phyloP scores from a whole-genome alignment of 139 green algal genomes.

The Yamagishiella unicocca region DNA sequence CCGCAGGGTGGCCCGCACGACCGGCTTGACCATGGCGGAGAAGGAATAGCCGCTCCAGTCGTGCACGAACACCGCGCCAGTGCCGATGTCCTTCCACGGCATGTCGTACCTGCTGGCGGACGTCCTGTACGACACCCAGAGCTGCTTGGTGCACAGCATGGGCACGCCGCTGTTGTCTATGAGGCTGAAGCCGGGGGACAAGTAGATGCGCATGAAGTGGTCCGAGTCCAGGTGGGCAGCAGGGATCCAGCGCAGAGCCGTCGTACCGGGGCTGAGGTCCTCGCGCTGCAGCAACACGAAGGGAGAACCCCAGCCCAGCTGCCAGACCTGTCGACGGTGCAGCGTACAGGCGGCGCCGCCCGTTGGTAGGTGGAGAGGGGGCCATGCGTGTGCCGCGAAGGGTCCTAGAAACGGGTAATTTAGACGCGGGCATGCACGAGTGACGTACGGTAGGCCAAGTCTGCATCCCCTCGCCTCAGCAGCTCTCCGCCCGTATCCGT shows the following conservation, averaged over 20 bases:
- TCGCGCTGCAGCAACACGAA: constrained; percentile 13
- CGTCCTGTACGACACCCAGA: constrained; percentile 36
- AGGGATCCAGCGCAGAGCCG: background rate
- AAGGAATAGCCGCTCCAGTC: constrained; percentile 1
- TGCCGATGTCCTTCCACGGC: constrained; percentile 3
- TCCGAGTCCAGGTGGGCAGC: background rate
- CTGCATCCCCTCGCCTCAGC: too few species aligned
- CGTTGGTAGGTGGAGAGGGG: too few species aligned
- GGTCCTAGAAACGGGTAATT: too few species aligned
- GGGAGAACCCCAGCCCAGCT: constrained; percentile 39
- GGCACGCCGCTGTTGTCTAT: constrained; percentile 16
- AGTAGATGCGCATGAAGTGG: constrained; percentile 18
- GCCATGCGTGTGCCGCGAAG: too few species aligned
- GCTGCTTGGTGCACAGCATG: background rate
- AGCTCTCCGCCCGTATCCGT: too few species aligned
- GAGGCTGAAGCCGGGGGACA: background rate
- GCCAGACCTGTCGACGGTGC: constrained; percentile 38
- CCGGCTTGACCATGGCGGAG: background rate
- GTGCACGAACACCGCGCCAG: constrained; percentile 10
- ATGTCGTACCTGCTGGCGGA: constrained; percentile 22
- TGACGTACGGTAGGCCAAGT: too few species aligned
- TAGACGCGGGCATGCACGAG: too few species aligned
- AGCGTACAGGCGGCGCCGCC: too few species aligned
- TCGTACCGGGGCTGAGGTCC: background rate
- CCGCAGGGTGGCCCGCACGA: background rate